A percentile compares a stretch with the other conserved stretches of the same genome.
phyloP scores from a whole-genome alignment of 225 moss, liverwort and hornwort genomes.

The Antitrichia curtipendula region DNA sequence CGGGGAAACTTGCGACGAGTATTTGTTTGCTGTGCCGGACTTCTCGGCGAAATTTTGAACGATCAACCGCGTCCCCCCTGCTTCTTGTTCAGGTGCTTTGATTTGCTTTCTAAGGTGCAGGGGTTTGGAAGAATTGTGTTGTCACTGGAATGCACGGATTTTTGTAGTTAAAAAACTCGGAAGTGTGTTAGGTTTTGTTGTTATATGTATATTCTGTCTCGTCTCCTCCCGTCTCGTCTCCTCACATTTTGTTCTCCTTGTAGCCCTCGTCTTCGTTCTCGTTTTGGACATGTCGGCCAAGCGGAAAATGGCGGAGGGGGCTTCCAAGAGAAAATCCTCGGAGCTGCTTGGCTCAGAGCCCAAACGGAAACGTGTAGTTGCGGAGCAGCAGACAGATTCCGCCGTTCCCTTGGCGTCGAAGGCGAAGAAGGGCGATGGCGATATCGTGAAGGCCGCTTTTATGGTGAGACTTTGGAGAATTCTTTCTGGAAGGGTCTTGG shows the following conservation, averaged over 20 bases:
- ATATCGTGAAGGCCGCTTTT: slow-evolving; percentile 1
- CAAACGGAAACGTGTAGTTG: background rate
- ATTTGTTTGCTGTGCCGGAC: background rate
- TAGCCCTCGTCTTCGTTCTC: background rate
- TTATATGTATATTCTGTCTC: too few relatives aligned
- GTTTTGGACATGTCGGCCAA: background rate
- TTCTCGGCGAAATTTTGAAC: background rate
- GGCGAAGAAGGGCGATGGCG: background rate
- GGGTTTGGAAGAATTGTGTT: too few relatives aligned
- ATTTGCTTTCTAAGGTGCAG: background rate
- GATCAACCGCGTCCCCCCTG: background rate
- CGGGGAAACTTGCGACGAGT: too few relatives aligned
- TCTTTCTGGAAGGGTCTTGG: background rate
- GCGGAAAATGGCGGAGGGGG: background rate
- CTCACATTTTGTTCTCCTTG: background rate
- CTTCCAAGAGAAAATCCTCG: background rate
- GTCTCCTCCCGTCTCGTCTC: background rate
- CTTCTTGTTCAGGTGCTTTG: background rate
- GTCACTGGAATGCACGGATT: background rate
- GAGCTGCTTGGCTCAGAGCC: background rate
- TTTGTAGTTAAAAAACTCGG: background rate
- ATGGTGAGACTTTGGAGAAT: background rate
- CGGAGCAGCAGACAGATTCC: background rate
- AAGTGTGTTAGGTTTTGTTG: background rate
- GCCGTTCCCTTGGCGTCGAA: background rate